phyloP scores from a whole-genome alignment of 805 yeast genomes.

The Suhomyces xylopsoci region DNA sequence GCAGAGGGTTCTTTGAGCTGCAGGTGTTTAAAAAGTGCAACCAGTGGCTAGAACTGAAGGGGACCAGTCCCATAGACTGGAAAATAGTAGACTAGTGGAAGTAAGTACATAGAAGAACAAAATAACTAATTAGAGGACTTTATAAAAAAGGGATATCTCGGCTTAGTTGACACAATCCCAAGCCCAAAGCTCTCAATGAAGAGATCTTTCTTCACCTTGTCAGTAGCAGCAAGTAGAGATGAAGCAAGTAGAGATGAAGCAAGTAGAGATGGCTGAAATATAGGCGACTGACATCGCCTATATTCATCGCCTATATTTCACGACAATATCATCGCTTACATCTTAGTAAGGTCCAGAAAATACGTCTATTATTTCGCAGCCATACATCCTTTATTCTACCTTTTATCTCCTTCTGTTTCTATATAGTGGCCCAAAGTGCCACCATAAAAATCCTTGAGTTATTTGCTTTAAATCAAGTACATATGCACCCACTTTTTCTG shows the following conservation, averaged over 20 bases:
- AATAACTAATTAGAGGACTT: too few species aligned
- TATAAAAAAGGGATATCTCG: too few species aligned
- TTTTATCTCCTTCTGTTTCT: not conserved
- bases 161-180: too few species aligned
- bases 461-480: not conserved
- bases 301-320: too few species aligned
- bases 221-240: too few species aligned
- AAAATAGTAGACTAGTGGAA: conserved; percentile 12
- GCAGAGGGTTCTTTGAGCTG: conserved; percentile 75
- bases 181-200: too few species aligned
- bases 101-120: too few species aligned
- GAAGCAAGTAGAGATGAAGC: too few species aligned
- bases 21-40: conserved; percentile 73
- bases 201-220: too few species aligned
- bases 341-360: not conserved
- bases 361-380: not conserved
- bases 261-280: too few species aligned
- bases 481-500: not conserved
- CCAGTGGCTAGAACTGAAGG: conserved; percentile 59
- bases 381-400: not conserved
- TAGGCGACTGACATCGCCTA: too few species aligned
- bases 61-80: conserved; percentile 62
- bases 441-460: not conserved
- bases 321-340: too few species aligned
- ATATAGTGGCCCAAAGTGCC: not conserved